Conservation (phyloP, 768 basidiomycete species). For the Clavulina sp. region DNA sequence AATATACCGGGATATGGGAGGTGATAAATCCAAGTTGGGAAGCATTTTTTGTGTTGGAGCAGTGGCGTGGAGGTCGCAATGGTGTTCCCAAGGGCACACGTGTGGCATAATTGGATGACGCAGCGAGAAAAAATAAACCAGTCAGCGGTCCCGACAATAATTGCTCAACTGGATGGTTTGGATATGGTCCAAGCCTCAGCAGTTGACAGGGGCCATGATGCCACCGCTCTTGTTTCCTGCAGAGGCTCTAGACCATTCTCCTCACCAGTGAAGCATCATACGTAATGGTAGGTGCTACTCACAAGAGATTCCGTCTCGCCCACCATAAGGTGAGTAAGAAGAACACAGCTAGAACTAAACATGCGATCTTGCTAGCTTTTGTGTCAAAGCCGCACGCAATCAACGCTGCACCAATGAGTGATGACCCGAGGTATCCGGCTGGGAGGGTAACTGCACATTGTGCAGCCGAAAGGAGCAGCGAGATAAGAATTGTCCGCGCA, state of each 20-base stretch:
- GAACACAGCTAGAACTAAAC: conserved; percentile 62
- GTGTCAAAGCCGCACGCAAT: conserved; percentile 83
- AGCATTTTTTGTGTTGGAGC: not conserved
- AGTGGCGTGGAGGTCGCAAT: no score
- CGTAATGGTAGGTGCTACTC: conserved; percentile 16
- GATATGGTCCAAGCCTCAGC: no score
- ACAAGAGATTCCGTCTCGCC: conserved; percentile 41
- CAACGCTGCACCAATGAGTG: conserved; percentile 69
- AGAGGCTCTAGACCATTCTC: no score
- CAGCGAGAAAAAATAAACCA: no score
- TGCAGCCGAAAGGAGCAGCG: not conserved
- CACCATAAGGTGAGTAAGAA: conserved; percentile 75
- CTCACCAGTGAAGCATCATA: not conserved
- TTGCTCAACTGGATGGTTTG: no score
- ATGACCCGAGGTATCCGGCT: conserved; percentile 73
- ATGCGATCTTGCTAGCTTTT: conserved; percentile 73
- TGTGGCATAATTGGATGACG: no score
- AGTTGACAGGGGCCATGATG: no score
- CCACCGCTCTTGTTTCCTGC: no score
- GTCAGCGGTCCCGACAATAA: no score
- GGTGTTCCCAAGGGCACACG: no score
- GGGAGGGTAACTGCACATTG: conserved; percentile 20
- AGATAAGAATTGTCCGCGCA: not conserved
- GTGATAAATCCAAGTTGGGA: conserved; percentile 4
- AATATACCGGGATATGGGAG: not conserved